A percentile compares a stretch with the other conserved stretches of the same genome.
Evolutionary conservation across 257 asterid genomes (phyloP).

Genomic region (Catharanthus roseus): DNA sequence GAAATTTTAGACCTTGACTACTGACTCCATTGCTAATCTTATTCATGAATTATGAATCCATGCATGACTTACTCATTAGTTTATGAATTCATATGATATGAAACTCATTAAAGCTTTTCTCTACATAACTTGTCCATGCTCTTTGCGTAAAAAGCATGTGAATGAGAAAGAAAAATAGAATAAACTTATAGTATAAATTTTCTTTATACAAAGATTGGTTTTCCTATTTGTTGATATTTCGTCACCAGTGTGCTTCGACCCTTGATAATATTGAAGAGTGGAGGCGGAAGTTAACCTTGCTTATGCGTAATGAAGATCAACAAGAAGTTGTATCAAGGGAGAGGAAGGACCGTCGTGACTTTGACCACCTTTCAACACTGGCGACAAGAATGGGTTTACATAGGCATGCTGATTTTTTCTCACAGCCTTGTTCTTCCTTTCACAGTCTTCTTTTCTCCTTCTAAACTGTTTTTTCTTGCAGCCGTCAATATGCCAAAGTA

Average conservation of each 20-base stretch:
- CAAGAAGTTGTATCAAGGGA: constrained; percentile 73
- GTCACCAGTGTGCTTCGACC: constrained; percentile 56
- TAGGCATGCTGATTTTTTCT: constrained; percentile 39
- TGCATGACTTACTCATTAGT: not conserved
- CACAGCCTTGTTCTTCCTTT: not conserved
- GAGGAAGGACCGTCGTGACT: constrained; percentile 81
- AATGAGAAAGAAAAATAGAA: not conserved
- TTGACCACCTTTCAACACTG: constrained; percentile 68
- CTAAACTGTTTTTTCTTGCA: constrained; percentile 31
- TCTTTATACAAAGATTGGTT: not conserved
- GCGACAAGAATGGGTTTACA: constrained; percentile 80
- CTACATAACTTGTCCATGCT: not conserved
- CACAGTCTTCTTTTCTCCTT: constrained; percentile 15
- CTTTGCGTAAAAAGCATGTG: not conserved
- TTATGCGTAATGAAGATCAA: constrained; percentile 54
- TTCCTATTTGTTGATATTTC: constrained; percentile 19
- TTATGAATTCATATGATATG: not conserved
- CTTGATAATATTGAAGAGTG: constrained; percentile 85
- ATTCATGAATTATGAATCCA: no score
- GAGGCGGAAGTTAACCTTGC: constrained; percentile 67
- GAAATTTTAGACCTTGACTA: not conserved
- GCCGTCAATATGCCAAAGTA: constrained; percentile 64
- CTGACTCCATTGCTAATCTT: not conserved
- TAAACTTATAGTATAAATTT: not conserved
- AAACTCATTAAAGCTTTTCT: not conserved